Percentiles rank a stretch among this genome's conserved stretches.
These are phyloP conservation scores for Pythium insidiosum DNA, from an alignment of 352 stramenopile species.

Conservation along the genomic window DNA sequence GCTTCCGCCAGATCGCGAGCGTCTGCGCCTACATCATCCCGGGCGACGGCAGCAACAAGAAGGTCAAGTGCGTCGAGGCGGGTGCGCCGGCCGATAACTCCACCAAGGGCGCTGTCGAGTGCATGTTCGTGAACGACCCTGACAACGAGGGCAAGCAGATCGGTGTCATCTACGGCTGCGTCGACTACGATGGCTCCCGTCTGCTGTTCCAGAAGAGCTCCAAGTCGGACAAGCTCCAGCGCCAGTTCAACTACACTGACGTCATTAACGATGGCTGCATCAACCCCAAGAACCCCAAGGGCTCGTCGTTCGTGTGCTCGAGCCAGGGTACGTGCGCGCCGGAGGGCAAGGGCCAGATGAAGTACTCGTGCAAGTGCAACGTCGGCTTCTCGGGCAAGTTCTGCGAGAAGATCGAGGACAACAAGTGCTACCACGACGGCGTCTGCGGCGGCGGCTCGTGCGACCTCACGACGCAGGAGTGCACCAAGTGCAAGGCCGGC, in stretches of 20 bases:
- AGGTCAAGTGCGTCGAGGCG: slow-evolving; percentile 28
- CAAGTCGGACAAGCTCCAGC: slow-evolving; percentile 40
- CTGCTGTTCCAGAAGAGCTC: slow-evolving; percentile 43
- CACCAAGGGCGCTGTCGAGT: slow-evolving; percentile 26
- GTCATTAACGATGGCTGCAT: slow-evolving; percentile 49
- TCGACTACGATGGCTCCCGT: slow-evolving; percentile 59
- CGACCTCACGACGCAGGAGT: slow-evolving; percentile 52
- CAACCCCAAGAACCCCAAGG: slow-evolving; percentile 32
- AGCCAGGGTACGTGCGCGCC: slow-evolving; percentile 58
- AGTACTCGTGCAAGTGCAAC: slow-evolving; percentile 65
- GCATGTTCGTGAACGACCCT: slow-evolving; percentile 16
- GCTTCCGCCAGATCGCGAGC: slow-evolving; percentile 51
- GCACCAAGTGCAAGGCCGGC: slow-evolving; percentile 40
- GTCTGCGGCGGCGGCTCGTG: slow-evolving; percentile 62
- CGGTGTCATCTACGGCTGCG: slow-evolving; percentile 69
- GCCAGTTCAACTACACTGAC: slow-evolving; percentile 48
- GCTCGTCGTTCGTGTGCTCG: slow-evolving; percentile 69
- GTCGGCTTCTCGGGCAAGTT: slow-evolving; percentile 72
- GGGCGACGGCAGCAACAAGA: slow-evolving; percentile 25
- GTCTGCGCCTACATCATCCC: slow-evolving; percentile 61
- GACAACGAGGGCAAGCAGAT: slow-evolving; percentile 13
- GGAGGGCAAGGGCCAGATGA: slow-evolving; percentile 24
- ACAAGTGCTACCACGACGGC: slow-evolving; percentile 55
- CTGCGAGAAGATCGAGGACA: slow-evolving; percentile 66
- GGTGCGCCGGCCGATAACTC: slow-evolving; percentile 11